A percentile compares a stretch with the other conserved stretches of the same genome.
Conservation (phyloP, 73 alveolate species). For the Paramecium sonneborni region DNA sequence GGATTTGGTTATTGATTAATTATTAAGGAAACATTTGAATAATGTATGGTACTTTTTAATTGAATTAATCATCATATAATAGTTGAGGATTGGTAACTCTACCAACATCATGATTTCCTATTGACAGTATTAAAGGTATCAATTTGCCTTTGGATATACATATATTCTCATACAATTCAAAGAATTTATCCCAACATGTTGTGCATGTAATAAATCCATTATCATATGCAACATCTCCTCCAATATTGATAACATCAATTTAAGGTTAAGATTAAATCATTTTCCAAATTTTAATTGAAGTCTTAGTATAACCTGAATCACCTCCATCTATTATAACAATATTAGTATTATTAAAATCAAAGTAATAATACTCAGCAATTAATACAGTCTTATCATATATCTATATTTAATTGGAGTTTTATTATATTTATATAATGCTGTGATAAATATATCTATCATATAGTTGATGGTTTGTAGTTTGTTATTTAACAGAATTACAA, state of each 20-base stretch:
- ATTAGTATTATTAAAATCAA: neutral
- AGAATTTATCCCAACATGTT: slow-evolving; percentile 39
- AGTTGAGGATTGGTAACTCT: neutral
- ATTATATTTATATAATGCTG: neutral
- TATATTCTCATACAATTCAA: neutral
- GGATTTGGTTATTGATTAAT: neutral
- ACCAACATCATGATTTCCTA: slow-evolving; percentile 47
- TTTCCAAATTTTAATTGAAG: slow-evolving; percentile 5
- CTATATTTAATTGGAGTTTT: neutral
- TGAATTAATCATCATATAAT: neutral
- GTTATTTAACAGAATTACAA: neutral
- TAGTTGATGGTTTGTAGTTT: neutral
- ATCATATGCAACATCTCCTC: slow-evolving; percentile 54
- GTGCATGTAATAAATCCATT: neutral
- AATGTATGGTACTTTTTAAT: neutral
- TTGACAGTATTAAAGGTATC: slow-evolving; percentile 25
- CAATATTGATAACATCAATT: slow-evolving; percentile 16
- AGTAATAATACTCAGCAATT: neutral
- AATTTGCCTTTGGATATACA: neutral
- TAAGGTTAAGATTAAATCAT: neutral
- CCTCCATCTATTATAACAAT: slow-evolving; percentile 19
- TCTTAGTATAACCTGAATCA: neutral
- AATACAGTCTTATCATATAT: neutral
- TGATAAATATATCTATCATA: slow-evolving; percentile 19
- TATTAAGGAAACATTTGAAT: slow-evolving; percentile 12